phyloP scores from a whole-genome alignment of 2,329 filamentous ascomycete genomes.

The Scolecobasidium constrictum region DNA sequence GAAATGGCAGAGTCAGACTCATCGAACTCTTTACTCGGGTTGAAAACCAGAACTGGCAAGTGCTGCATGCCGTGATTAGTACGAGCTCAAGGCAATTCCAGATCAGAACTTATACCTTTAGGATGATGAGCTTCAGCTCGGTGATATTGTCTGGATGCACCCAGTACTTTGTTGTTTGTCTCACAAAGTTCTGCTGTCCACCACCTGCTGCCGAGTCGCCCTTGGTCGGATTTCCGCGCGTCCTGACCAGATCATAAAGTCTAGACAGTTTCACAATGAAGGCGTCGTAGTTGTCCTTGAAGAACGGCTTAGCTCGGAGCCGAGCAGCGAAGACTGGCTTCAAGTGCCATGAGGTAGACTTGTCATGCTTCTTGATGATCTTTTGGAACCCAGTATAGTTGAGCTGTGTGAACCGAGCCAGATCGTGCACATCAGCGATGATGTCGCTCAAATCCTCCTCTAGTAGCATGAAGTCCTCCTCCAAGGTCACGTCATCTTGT shows the following conservation, averaged over 20 bases:
- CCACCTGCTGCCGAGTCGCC: conserved; percentile 89
- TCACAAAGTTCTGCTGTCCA: conserved; percentile 86
- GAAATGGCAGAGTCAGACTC: conserved; percentile 86
- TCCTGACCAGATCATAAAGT: conserved; percentile 89
- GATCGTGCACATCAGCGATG: conserved; percentile 94
- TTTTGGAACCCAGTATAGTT: conserved; percentile 99
- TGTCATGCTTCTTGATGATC: conserved; percentile 99
- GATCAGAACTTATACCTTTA: conserved; percentile 45
- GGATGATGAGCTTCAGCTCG: conserved; percentile 91
- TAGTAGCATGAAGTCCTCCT: conserved; percentile 87
- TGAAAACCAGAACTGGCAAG: conserved; percentile 93
- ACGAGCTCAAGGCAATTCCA: not conserved
- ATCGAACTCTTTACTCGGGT: conserved; percentile 92
- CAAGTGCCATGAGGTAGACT: conserved; percentile 87
- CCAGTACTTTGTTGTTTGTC: conserved; percentile 99
- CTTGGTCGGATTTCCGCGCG: conserved; percentile 81
- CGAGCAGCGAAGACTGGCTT: conserved; percentile 92
- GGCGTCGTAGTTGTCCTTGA: conserved; percentile 96
- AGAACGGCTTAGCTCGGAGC: conserved; percentile 93
- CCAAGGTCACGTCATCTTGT: conserved; percentile 45
- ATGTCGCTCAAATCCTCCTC: conserved; percentile 96
- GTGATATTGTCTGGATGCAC: conserved; percentile 98
- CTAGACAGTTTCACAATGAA: conserved; percentile 91
- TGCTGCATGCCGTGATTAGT: too few species aligned
- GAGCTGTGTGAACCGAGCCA: conserved; percentile 95